Base-by-base conservation (phyloP, 176 grass and related monocot species). In the Guadua angustifolia region DNA sequence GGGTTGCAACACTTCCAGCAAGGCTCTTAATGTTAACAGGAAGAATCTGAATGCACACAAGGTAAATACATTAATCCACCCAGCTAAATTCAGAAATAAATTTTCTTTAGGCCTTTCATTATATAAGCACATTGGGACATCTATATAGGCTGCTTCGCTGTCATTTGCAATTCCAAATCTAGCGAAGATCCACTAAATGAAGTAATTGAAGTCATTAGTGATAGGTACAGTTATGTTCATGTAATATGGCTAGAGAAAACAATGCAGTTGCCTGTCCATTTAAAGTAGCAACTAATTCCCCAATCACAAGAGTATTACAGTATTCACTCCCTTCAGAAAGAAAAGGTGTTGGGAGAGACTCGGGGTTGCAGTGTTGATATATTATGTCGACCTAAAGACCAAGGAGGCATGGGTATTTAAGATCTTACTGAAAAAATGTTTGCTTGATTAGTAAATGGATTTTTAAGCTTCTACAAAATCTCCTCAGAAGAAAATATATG, bases 1-100 rank as follows among this genome's bases (percentile, higher is more conserved):
- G 92, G 38, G 95, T 98, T 11, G 95, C 95, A 15, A 95, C 91
- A 79, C 95, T 98, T 86, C 95, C 95, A 56, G 95, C 92, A 86
- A 98, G 91, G 45, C 92, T 91, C 90, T 98, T 98, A 63, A 98
- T 98, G 55, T 90, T 98, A 35, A 92, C 86, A 29, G 90, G 90
- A 81, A 92, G 93, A 83, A 90, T 90, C 84, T 90, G 84, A 82
- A 84, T 15, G 64, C 40, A 83, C 25, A 43, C 7, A 59, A 21
- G 5, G 80, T 18, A 77, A 38, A 53, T 36, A 75, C 1, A 55
- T 69, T 53, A 69, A 73, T 58, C 38, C 49, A 1, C 32, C 64
- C 5, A 17, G 9, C 5, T 46, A 64, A 69, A 3, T 73, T 65
- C 29, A 46, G 18, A 53, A 36, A 64, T 21, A 49, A 25, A 25